phyloP scores from a whole-genome alignment of 139 green algal genomes.

The Picochlorum costavermella region DNA sequence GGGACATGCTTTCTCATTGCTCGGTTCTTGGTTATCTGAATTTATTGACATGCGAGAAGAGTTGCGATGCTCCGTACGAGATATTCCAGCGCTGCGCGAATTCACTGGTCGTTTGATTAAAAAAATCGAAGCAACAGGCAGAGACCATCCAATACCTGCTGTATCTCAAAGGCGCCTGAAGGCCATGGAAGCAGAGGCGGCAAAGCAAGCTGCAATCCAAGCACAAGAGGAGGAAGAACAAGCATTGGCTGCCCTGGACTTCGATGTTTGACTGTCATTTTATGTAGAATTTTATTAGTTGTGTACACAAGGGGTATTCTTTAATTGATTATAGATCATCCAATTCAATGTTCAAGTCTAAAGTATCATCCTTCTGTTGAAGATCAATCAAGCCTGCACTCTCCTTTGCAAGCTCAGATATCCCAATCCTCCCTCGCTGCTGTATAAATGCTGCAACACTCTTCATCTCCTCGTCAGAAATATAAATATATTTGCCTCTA shows the following conservation, averaged over 20 bases:
- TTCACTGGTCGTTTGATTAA: conserved; percentile 40
- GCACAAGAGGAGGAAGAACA: conserved; percentile 62
- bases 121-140: conserved; percentile 37
- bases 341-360: not conserved
- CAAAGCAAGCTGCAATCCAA: conserved; percentile 36
- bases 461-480: conserved; percentile 80
- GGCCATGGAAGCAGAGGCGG: conserved; percentile 34
- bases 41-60: conserved; percentile 74
- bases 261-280: conserved; percentile 1
- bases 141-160: conserved; percentile 39
- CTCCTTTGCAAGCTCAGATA: conserved; percentile 66
- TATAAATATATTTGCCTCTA: conserved; percentile 94
- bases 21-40: conserved; percentile 77
- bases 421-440: conserved; percentile 60
- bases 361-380: conserved; percentile 1
- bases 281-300: not conserved
- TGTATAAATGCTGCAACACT: conserved; percentile 70
- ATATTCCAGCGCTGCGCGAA: conserved; percentile 15
- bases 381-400: conserved; percentile 14
- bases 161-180: conserved; percentile 29
- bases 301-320: conserved; percentile 2
- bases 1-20: conserved; percentile 58
- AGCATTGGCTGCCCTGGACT: conserved; percentile 10
- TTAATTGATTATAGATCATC: conserved; percentile 5
- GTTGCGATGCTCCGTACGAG: conserved; percentile 37